Conservation (phyloP, 495 filamentous ascomycete genomes). For the Xylaria longipes region DNA sequence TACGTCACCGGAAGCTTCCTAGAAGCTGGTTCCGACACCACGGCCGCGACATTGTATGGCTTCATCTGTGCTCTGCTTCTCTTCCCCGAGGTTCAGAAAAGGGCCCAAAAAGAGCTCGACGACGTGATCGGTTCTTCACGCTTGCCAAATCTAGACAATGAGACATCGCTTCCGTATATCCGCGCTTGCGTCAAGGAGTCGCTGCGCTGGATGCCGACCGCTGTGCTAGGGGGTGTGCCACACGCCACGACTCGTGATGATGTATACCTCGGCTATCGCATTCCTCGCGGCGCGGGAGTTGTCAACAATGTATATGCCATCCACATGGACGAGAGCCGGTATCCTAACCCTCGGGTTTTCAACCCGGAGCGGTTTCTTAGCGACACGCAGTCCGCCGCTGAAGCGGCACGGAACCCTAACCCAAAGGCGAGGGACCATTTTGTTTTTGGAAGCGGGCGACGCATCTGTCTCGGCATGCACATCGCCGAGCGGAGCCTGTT, state of each 20-base stretch:
- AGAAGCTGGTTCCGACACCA: not conserved
- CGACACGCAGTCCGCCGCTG: not conserved
- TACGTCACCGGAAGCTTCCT: not conserved
- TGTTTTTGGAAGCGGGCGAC: constrained; percentile 58
- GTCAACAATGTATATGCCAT: not conserved
- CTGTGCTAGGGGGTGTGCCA: constrained; percentile 57
- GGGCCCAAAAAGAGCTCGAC: not conserved
- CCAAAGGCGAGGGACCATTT: constrained; percentile 50
- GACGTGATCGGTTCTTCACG: not conserved
- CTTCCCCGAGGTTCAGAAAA: constrained; percentile 6
- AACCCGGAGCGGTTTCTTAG: not conserved
- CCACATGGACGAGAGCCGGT: not conserved
- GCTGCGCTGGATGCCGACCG: constrained; percentile 65
- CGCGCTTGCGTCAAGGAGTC: constrained; percentile 59
- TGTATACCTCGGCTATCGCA: constrained; percentile 27
- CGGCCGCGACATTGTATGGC: not conserved
- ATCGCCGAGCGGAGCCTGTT: constrained; percentile 48
- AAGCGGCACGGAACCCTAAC: constrained; percentile 25
- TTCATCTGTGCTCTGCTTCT: not conserved
- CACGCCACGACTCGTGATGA: constrained; percentile 62
- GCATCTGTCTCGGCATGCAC: constrained; percentile 56
- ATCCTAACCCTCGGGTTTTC: not conserved
- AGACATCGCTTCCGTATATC: constrained; percentile 53
- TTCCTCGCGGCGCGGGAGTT: not conserved
- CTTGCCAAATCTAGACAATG: not conserved